phyloP scores from a whole-genome alignment of 2,329 filamentous ascomycete species.

The Aspergillus ochraceus region DNA sequence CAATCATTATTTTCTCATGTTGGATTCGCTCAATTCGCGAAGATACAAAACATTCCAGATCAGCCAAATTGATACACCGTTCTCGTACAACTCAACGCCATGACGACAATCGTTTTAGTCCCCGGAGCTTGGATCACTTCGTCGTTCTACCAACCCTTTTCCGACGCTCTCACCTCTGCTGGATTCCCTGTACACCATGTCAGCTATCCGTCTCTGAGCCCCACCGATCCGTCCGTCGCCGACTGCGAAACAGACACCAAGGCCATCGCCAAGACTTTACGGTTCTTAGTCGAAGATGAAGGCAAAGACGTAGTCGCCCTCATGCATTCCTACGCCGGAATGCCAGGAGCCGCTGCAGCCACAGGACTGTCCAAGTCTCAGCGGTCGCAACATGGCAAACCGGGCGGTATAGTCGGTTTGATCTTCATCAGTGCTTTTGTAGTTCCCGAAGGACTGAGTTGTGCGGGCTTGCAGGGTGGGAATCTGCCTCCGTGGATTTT shows the following conservation, averaged over 20 bases:
- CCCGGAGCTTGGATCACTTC: constrained; percentile 44
- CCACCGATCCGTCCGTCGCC: constrained; percentile 24
- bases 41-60: neutral
- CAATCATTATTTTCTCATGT: neutral
- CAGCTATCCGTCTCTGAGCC: constrained; percentile 26
- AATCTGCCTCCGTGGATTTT: constrained; percentile 25
- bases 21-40: neutral
- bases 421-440: constrained; percentile 38
- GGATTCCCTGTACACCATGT: constrained; percentile 34
- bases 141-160: constrained; percentile 32
- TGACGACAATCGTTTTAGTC: constrained; percentile 34
- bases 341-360: constrained; percentile 30
- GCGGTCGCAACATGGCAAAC: constrained; percentile 25
- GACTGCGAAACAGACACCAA: constrained; percentile 35
- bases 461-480: constrained; percentile 23
- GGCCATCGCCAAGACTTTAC: constrained; percentile 23
- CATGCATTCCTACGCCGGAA: constrained; percentile 35
- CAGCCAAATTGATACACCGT: neutral
- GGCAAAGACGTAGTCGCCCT: constrained; percentile 28
- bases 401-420: constrained; percentile 32
- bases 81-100: neutral
- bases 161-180: constrained; percentile 26
- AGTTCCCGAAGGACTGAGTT: constrained; percentile 33
- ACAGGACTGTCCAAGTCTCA: constrained; percentile 23
- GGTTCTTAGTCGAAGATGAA: constrained; percentile 22